These are phyloP conservation scores for Aspergillus sojae DNA, from an alignment of 2,329 filamentous ascomycete species.

Conservation along the genomic window DNA sequence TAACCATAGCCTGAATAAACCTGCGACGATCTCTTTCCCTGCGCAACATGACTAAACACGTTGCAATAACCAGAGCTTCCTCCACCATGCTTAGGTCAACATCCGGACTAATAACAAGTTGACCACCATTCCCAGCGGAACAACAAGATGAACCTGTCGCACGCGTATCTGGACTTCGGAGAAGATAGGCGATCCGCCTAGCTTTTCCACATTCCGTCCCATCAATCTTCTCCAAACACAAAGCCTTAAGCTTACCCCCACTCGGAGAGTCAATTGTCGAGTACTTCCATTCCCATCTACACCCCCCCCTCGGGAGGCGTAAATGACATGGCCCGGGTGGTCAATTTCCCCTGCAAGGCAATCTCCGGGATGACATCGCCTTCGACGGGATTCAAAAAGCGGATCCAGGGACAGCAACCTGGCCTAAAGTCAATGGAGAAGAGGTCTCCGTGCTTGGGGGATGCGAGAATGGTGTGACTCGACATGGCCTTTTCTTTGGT, in stretches of 20 bases:
- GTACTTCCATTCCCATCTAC: slow-evolving; percentile 1
- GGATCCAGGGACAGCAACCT: slow-evolving; percentile 1
- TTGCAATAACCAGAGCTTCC: slow-evolving; percentile 58
- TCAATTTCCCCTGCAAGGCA: neutral
- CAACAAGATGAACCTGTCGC: neutral
- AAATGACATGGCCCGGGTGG: neutral
- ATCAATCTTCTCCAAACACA: neutral
- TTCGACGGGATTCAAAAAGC: neutral
- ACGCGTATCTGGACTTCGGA: neutral
- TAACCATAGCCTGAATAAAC: slow-evolving; percentile 53
- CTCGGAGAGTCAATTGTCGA: neutral
- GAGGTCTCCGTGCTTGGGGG: neutral
- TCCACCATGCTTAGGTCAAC: slow-evolving; percentile 28
- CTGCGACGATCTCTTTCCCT: slow-evolving; percentile 64
- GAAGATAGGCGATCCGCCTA: neutral
- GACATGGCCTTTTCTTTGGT: slow-evolving; percentile 52
- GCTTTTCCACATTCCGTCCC: neutral
- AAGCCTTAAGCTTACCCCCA: neutral
- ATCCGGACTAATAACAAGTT: neutral
- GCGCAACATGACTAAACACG: slow-evolving; percentile 65
- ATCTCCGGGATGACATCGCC: neutral
- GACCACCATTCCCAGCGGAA: neutral
- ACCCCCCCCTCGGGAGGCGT: neutral
- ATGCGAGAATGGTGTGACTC: slow-evolving; percentile 50
- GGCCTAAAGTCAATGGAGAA: neutral